Conservation (phyloP, 371 early-diverging fungal genomes). For the Mucor racemosus region DNA sequence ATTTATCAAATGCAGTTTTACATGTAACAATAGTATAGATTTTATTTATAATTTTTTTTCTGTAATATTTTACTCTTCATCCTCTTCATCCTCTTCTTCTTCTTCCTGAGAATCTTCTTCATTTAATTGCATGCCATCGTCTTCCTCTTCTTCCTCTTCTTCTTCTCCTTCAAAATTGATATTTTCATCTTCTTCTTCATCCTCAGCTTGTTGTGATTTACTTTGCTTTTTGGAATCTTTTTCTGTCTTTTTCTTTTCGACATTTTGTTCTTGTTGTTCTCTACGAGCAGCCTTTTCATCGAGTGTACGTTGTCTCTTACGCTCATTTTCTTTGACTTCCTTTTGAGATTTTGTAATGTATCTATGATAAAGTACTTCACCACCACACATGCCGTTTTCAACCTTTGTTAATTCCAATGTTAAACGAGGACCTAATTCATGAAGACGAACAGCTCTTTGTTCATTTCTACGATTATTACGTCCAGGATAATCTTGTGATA, state of each 20-base stretch:
- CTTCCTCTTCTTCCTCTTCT: slow-evolving; percentile 41
- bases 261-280: slow-evolving; percentile 82
- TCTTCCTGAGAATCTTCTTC: slow-evolving; percentile 44
- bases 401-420: slow-evolving; percentile 89
- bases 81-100: slow-evolving; percentile 28
- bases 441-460: slow-evolving; percentile 84
- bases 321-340: slow-evolving; percentile 69
- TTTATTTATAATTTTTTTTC: slow-evolving; percentile 4
- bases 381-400: slow-evolving; percentile 89
- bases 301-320: slow-evolving; percentile 57
- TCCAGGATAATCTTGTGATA: slow-evolving; percentile 80
- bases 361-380: slow-evolving; percentile 90
- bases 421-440: slow-evolving; percentile 95
- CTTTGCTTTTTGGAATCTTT: slow-evolving; percentile 61
- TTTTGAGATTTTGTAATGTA: slow-evolving; percentile 71
- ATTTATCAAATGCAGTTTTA: neutral
- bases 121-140: slow-evolving; percentile 36
- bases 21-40: neutral
- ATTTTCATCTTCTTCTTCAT: slow-evolving; percentile 37
- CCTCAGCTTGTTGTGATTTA: slow-evolving; percentile 45
- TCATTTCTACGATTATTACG: slow-evolving; percentile 76
- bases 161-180: neutral
- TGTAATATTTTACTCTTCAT: neutral
- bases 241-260: slow-evolving; percentile 74
- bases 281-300: slow-evolving; percentile 73